Evolutionary conservation across 441 rosid genomes (phyloP).

Genomic region (Populus hybrid): DNA sequence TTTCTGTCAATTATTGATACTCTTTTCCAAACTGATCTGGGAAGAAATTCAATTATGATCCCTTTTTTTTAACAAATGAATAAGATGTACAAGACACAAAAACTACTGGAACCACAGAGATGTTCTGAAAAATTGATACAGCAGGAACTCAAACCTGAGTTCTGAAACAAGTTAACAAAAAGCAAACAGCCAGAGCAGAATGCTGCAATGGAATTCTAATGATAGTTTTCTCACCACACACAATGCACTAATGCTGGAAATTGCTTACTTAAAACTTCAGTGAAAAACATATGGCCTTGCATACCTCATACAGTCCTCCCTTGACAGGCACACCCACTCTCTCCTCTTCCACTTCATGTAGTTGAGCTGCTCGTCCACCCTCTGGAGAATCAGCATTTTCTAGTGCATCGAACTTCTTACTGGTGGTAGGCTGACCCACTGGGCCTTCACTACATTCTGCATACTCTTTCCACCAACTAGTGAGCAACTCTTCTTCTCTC

Average conservation of each 20-base stretch:
- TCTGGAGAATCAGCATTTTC: conserved; percentile 30
- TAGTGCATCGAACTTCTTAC: conserved; percentile 30
- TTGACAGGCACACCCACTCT: conserved; percentile 97
- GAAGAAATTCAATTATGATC: not conserved
- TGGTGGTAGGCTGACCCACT: conserved; percentile 30
- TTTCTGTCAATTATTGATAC: not conserved
- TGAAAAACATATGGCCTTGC: not conserved
- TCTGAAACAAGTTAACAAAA: not conserved
- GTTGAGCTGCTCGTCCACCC: conserved; percentile 32
- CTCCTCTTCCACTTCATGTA: conserved; percentile 72
- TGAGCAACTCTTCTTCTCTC: conserved; percentile 93
- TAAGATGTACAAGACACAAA: not conserved
- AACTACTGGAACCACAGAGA: not conserved
- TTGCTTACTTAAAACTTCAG: not conserved
- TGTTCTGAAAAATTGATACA: not conserved
- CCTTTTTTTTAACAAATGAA: not conserved
- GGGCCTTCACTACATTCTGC: conserved; percentile 98
- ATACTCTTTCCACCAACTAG: conserved; percentile 96
- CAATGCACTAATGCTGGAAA: not conserved
- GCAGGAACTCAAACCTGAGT: not conserved
- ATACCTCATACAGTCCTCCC: conserved; percentile 96
- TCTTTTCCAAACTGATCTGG: not conserved
- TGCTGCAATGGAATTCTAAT: not conserved
- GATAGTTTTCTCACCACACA: not conserved
- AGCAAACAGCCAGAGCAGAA: not conserved